A percentile compares a stretch with the other conserved stretches of the same genome.
phyloP scores from a whole-genome alignment of 208 protist genomes.

The Crithidia expoeki region DNA sequence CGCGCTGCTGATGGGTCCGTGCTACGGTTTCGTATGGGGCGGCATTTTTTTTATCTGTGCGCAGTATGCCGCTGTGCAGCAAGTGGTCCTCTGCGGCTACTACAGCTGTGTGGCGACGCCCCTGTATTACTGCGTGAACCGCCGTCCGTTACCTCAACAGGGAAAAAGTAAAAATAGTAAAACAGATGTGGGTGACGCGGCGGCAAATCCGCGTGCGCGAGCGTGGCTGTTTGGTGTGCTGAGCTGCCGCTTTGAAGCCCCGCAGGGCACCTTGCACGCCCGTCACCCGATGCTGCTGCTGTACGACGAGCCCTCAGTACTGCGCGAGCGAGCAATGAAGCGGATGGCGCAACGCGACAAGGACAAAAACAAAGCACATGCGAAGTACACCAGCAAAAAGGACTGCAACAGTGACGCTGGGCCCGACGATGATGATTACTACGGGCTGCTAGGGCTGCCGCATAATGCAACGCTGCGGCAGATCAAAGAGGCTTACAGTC shows the following conservation, averaged over 20 bases:
- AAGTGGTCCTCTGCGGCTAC: conserved; percentile 58
- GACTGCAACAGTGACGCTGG: conserved; percentile 13
- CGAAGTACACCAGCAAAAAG: conserved; percentile 32
- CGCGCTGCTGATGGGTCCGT: conserved; percentile 40
- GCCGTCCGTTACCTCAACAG: conserved; percentile 15
- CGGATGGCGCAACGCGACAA: conserved; percentile 38
- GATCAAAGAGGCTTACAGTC: conserved; percentile 91
- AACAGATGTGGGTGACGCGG: not conserved
- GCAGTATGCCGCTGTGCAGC: conserved; percentile 76
- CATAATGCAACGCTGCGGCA: conserved; percentile 64
- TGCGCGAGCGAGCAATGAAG: conserved; percentile 56
- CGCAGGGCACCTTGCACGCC: conserved; percentile 23
- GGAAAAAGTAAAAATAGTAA: not conserved
- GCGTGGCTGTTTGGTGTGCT: conserved; percentile 47
- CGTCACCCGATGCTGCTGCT: conserved; percentile 45
- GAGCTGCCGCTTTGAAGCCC: conserved; percentile 49
- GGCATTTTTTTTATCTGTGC: conserved; percentile 57
- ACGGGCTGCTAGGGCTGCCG: conserved; percentile 73
- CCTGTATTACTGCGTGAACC: conserved; percentile 51
- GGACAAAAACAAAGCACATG: conserved; percentile 26
- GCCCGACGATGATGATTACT: conserved; percentile 62
- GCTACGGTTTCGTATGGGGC: conserved; percentile 63
- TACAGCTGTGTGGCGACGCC: conserved; percentile 47
- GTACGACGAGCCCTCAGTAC: conserved; percentile 24
- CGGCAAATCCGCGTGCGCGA: conserved; percentile 14